Base-by-base conservation (phyloP, 2,329 filamentous ascomycete genomes). In the Trichothecium sympodiale region DNA sequence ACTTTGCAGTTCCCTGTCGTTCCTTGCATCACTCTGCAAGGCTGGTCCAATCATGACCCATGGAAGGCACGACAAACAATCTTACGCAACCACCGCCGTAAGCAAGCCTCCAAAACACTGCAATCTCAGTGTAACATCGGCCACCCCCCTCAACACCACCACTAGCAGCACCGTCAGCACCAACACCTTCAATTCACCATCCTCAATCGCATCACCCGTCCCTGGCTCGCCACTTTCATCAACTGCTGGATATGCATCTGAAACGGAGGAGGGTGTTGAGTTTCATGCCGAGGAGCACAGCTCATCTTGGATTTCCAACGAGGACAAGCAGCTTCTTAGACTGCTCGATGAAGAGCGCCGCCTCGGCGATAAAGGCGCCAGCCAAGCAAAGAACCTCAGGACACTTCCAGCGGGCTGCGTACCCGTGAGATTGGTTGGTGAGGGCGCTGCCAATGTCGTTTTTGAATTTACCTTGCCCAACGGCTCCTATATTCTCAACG, bases 391-490 rank as follows among this genome's bases (percentile, higher is more conserved):
- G 27, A 28, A 27, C 8, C 41, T 60, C 37, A 59, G 52, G 41
- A 47, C 47, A 15, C 51, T 61, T 5, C 57, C 58, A 17, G 43
- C 40, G 31, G 56, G 55, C 20, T 51, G 54, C 28, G 53, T 47
- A 17, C 54, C 57, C 12, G 42, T 57, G 34, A 52, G 55, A 35
- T 60, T 74, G 38, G 56, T 76, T 16, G 71, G 68, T 17, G 83
- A 91, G 55, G 84, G 83, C 17, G 78, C 81, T 17, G 83, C 84
- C 36, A 89, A 91, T 54, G 70, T 80, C 35, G 79, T 88, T 42
- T 87, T 83, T 49, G 69, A 69, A 45, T 66, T 83, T 38, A 59
- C 62, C 31, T 41, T 65, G 15, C 56, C 61, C 4, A 47, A 56
- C 38, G 47, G 47, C 38, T 45, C 9, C 8, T 33, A 30, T 15